These are phyloP conservation scores for Hymenoscyphus albidus DNA, from an alignment of 2,329 filamentous ascomycete genomes.

Conservation along the genomic window DNA sequence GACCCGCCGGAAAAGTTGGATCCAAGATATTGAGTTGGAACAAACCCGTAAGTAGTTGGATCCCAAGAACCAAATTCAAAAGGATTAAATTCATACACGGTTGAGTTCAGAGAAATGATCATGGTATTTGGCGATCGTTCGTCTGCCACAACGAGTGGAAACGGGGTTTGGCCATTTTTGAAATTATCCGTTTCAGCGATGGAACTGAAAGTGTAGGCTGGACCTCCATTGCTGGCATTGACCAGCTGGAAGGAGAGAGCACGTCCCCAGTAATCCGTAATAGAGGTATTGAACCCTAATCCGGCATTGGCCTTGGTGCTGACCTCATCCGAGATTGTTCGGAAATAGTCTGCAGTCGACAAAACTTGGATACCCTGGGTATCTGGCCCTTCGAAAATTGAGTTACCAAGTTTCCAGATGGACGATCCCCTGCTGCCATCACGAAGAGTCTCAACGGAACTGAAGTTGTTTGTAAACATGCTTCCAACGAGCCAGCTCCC, in stretches of 20 bases:
- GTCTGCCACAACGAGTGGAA: slow-evolving; percentile 71
- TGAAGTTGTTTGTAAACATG: slow-evolving; percentile 75
- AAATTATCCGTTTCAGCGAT: slow-evolving; percentile 64
- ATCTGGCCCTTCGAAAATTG: slow-evolving; percentile 57
- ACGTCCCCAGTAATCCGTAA: slow-evolving; percentile 89
- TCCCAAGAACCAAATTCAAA: slow-evolving; percentile 78
- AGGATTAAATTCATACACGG: slow-evolving; percentile 73
- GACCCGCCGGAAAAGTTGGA: slow-evolving; percentile 65
- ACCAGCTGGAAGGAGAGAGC: slow-evolving; percentile 84
- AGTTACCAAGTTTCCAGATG: slow-evolving; percentile 61
- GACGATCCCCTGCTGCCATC: slow-evolving; percentile 40
- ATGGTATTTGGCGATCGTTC: slow-evolving; percentile 59
- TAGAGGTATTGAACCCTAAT: slow-evolving; percentile 63
- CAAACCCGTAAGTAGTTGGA: slow-evolving; percentile 67
- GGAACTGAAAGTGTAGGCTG: slow-evolving; percentile 77
- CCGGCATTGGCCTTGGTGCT: slow-evolving; percentile 58
- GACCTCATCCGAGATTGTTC: slow-evolving; percentile 55
- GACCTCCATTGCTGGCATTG: slow-evolving; percentile 69
- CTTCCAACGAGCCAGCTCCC: slow-evolving; percentile 84
- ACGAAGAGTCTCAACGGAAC: slow-evolving; percentile 57
- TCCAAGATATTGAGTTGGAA: slow-evolving; percentile 66
- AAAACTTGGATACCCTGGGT: slow-evolving; percentile 49
- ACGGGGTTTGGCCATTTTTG: slow-evolving; percentile 57
- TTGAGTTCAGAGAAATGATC: slow-evolving; percentile 66
- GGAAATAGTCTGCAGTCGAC: slow-evolving; percentile 58